Conservation (phyloP, 306 rosid genomes). For the Cicer arietinum region DNA sequence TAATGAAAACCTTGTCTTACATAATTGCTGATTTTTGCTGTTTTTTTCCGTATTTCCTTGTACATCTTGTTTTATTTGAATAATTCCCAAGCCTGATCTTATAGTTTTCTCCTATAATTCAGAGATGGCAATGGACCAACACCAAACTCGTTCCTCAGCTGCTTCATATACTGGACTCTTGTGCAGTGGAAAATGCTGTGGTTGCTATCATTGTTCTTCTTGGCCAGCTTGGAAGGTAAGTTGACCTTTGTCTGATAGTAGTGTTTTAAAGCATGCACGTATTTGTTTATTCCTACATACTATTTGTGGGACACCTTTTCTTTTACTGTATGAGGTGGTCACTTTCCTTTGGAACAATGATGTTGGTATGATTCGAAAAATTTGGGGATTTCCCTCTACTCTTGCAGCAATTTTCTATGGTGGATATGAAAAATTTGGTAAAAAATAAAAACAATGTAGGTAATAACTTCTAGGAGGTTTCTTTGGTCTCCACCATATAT, state of each 20-base stretch:
- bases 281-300: neutral
- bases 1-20: neutral
- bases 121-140: constrained; percentile 81
- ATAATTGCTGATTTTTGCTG: neutral
- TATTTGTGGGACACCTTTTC: constrained; percentile 8
- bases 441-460: constrained; percentile 20
- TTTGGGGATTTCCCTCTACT: neutral
- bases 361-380: neutral
- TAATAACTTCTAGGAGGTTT: neutral
- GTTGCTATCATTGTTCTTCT: constrained; percentile 68
- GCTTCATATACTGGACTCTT: constrained; percentile 57
- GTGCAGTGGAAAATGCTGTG: constrained; percentile 51
- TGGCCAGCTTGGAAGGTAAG: constrained; percentile 85
- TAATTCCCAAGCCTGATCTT: constrained; percentile 26
- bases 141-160: constrained; percentile 59
- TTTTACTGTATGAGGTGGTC: neutral
- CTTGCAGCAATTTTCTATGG: neutral
- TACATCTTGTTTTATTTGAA: constrained; percentile 20
- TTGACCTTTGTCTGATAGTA: constrained; percentile 20
- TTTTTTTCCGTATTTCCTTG: neutral
- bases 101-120: constrained; percentile 50
- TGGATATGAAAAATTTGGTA: neutral
- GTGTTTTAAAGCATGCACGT: neutral
- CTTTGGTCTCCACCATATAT: neutral
- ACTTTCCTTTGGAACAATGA: neutral